Percentiles rank a stretch among this genome's conserved stretches.
Evolutionary conservation across 108 stramenopile species (phyloP).

Genomic region (Nitzschia putrida): DNA sequence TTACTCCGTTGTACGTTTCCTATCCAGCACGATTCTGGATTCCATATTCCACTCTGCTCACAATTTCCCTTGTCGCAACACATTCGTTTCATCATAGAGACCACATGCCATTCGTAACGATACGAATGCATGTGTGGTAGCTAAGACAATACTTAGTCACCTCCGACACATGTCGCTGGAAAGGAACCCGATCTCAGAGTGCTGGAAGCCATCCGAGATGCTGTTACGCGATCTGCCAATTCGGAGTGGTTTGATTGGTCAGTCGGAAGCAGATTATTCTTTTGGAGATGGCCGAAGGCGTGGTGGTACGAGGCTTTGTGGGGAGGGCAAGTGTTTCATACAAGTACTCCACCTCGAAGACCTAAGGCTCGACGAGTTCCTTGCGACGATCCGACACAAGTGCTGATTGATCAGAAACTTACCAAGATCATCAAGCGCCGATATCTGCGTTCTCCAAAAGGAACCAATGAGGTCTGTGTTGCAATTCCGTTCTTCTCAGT

Average conservation of each 20-base stretch:
- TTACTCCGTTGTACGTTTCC: too few relatives aligned
- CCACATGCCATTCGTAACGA: too few relatives aligned
- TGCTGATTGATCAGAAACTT: conserved; percentile 24
- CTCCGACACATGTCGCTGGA: not conserved
- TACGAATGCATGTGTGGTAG: too few relatives aligned
- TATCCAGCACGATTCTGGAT: too few relatives aligned
- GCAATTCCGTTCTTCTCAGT: conserved; percentile 44
- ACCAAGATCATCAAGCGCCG: conserved; percentile 26
- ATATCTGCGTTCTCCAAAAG: conserved; percentile 10
- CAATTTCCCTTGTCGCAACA: too few relatives aligned
- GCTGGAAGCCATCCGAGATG: conserved; percentile 9
- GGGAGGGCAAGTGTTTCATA: conserved; percentile 9
- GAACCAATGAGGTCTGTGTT: conserved; percentile 1
- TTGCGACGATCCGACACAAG: not conserved
- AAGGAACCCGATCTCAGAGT: not conserved
- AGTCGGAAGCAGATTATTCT: conserved; percentile 35
- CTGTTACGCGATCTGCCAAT: conserved; percentile 1
- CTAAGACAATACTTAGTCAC: too few relatives aligned
- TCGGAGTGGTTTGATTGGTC: conserved; percentile 46
- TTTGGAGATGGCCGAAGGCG: conserved; percentile 40
- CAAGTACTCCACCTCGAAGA: not conserved
- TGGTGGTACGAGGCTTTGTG: conserved; percentile 7
- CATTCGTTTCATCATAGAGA: too few relatives aligned
- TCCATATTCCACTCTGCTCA: too few relatives aligned
- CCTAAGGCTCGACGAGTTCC: not conserved